Base-by-base conservation (phyloP, 148 eudicot genomes). In the Tetragonia tetragonoides region DNA sequence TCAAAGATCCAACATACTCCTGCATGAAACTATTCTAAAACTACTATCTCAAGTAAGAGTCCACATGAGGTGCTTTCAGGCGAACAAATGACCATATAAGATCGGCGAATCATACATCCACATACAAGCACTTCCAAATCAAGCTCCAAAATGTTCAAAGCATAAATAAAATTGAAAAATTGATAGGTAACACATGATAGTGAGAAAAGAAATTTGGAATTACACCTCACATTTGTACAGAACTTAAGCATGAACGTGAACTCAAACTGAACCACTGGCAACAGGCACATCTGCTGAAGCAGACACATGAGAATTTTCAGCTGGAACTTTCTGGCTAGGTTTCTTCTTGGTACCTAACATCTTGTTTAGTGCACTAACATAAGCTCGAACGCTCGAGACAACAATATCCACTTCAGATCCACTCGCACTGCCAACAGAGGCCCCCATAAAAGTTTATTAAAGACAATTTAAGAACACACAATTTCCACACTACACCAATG, bases 391-490 rank as follows among this genome's bases (percentile, higher is more conserved):
- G 69, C 98, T 95, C 11, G 98, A 91, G 53, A 95, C 90, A 6
- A 95, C 96, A 18, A 95, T 84, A 79, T 95, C 98, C 90, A 92
- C 84, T 76, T 88, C 93, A 63, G 97, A 89, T 46, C 93, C 97
- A 65, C 96, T 95, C 82, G 94, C 98, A 86, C 98, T 95, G 91
- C 47, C 63, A 20, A 69, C 60, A 75, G 21, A 23, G 8, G 18
- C 17, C 4, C 3, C 44, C 14, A n/a, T 47, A 21, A 39, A 63
- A 53, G 23, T 71, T 72, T 20, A 67, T 17, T 12, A 7, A 10
- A 16, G n/a, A 68, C 47, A 73, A 21, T 74, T 70, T 61, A 3
- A 62, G 49, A 6, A 54, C 18, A 49, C 60, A 56, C 28, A 65
- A 14, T n/a, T 12, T 12, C 53, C 53, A 7, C 10, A 3, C 18